Percentiles rank a stretch among this genome's conserved stretches.
These are phyloP conservation scores for Akanthomyces lecanii DNA, from an alignment of 2,329 filamentous ascomycete genomes.

Conservation along the genomic window DNA sequence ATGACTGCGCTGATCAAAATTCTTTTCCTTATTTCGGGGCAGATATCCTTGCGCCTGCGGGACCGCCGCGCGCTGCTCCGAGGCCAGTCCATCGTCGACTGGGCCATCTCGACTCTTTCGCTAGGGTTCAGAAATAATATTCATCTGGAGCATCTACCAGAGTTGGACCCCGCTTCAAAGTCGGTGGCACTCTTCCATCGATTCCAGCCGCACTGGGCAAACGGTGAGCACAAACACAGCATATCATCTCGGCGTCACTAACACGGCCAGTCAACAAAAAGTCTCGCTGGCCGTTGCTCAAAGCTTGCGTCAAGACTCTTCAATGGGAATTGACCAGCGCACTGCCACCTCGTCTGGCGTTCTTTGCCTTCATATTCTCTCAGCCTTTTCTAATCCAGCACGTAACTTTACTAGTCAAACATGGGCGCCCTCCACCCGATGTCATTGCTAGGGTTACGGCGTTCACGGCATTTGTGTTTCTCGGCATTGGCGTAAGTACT, in stretches of 20 bases:
- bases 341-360: neutral
- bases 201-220: neutral
- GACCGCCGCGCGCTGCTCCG: neutral
- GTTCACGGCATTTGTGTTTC: neutral
- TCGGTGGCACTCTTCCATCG: neutral
- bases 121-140: neutral
- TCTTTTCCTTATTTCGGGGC: neutral
- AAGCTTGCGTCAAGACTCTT: neutral
- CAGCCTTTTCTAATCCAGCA: neutral
- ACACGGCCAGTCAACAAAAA: neutral
- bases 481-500: constrained; percentile 4
- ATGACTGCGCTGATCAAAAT: neutral
- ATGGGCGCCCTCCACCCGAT: neutral
- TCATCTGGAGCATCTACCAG: neutral
- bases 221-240: neutral
- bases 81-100: neutral
- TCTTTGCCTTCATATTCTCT: neutral
- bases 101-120: neutral
- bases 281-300: neutral
- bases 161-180: neutral
- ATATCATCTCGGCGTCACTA: neutral
- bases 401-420: neutral
- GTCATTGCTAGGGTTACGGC: neutral
- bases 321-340: neutral
- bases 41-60: neutral